Evolutionary conservation across 139 green algal species (phyloP).

Genomic region (Zygnema cylindricum): DNA sequence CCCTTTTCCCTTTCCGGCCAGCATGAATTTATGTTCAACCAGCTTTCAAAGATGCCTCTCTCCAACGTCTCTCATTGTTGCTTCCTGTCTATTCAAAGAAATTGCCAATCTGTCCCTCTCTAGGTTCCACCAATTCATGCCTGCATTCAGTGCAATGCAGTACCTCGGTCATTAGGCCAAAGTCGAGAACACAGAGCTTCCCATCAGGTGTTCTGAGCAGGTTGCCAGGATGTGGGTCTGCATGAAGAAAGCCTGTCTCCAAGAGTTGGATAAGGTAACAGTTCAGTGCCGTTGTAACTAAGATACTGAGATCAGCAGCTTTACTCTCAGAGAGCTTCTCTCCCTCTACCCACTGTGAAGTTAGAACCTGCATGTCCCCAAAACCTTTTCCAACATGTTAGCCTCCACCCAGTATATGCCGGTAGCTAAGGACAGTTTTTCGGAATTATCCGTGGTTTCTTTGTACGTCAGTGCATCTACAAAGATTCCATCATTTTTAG

Average conservation of each 20-base stretch:
- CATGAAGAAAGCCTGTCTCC: slow-evolving; percentile 75
- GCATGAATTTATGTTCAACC: no score
- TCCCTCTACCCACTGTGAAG: slow-evolving; percentile 89
- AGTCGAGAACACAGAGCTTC: slow-evolving; percentile 82
- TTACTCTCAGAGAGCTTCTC: slow-evolving; percentile 86
- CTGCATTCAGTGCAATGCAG: no score
- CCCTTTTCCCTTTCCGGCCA: no score
- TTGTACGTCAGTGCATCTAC: no score
- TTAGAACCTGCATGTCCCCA: slow-evolving; percentile 77
- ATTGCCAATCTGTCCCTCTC: no score
- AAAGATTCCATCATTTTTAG: no score
- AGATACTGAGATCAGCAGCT: slow-evolving; percentile 72
- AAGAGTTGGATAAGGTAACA: slow-evolving; percentile 94
- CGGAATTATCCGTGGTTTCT: no score
- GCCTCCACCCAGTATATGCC: no score
- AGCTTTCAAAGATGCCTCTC: no score
- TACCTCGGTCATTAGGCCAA: slow-evolving; percentile 70
- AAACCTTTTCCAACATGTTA: not conserved
- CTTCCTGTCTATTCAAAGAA: no score
- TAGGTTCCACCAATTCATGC: no score
- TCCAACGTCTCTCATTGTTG: no score
- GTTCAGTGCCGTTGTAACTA: slow-evolving; percentile 84
- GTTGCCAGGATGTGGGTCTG: slow-evolving; percentile 87
- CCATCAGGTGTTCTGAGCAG: slow-evolving; percentile 85
- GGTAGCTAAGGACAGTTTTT: not conserved